Evolutionary conservation across 75 land plant genomes (phyloP).

Genomic region (Pseudotsuga menziesii): DNA sequence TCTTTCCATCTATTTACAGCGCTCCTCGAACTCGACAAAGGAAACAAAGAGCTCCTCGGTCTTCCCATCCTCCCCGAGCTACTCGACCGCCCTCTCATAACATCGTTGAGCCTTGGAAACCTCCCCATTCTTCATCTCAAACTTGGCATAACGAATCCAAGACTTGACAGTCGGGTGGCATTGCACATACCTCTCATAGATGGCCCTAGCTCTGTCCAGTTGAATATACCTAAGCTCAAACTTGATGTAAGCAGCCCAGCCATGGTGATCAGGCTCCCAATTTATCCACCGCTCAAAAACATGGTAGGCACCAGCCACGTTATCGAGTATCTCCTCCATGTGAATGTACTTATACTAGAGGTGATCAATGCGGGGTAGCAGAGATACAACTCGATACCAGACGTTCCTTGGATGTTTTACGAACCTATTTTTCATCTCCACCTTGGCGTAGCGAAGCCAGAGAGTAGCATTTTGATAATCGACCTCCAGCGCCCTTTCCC

Average conservation of each 20-base stretch:
- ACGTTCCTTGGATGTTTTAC: constrained; percentile 86
- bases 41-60: constrained; percentile 74
- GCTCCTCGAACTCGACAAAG: constrained; percentile 94
- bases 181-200: constrained; percentile 72
- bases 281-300: constrained; percentile 87
- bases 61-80: constrained; percentile 87
- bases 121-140: constrained; percentile 90
- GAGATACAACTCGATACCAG: constrained; percentile 81
- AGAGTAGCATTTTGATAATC: constrained; percentile 77
- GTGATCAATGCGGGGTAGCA: constrained; percentile 84
- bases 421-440: constrained; percentile 90
- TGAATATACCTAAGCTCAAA: constrained; percentile 87
- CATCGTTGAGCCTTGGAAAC: constrained; percentile 45
- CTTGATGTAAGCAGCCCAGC: constrained; percentile 83
- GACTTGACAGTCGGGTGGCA: constrained; percentile 68
- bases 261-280: constrained; percentile 91
- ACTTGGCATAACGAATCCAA: constrained; percentile 79
- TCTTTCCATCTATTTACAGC: constrained; percentile 77
- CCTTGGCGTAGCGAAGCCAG: constrained; percentile 93
- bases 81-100: constrained; percentile 74
- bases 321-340: constrained; percentile 90
- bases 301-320: constrained; percentile 79
- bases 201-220: constrained; percentile 61
- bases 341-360: constrained; percentile 97
- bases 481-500: constrained; percentile 94